Conservation (phyloP, 306 rosid species). For the Biancaea sappan region DNA sequence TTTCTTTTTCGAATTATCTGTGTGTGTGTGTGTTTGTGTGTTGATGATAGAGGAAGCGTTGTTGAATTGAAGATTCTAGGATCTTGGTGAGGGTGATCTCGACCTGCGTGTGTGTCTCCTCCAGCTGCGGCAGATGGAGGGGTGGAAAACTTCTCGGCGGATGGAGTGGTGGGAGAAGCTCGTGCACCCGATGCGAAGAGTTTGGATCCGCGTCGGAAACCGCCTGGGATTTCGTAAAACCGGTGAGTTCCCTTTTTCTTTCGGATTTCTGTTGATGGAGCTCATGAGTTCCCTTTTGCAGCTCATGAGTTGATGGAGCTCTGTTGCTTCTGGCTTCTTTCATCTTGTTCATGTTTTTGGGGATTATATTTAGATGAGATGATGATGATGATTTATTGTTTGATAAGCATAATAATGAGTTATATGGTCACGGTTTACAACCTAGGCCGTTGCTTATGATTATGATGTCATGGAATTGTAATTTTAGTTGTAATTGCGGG, state of each 20-base stretch:
- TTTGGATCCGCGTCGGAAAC: slow-evolving; percentile 46
- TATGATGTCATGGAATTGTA: background rate
- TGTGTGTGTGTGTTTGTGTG: background rate
- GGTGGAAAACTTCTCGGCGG: slow-evolving; percentile 26
- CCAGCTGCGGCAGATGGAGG: slow-evolving; percentile 15
- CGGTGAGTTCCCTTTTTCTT: slow-evolving; percentile 35
- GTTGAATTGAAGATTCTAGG: slow-evolving; percentile 15
- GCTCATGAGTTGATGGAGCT: background rate
- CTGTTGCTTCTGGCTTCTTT: background rate
- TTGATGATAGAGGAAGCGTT: background rate
- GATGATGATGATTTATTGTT: background rate
- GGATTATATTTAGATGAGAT: background rate
- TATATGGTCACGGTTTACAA: background rate
- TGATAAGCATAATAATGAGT: background rate
- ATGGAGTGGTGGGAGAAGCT: slow-evolving; percentile 62
- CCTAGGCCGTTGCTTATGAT: background rate
- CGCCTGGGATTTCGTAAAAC: slow-evolving; percentile 54
- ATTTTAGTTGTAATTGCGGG: background rate
- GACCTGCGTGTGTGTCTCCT: background rate
- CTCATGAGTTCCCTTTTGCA: background rate
- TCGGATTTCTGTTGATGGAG: too few species aligned
- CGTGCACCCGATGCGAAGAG: slow-evolving; percentile 41
- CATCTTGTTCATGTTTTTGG: background rate
- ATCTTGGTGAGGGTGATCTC: slow-evolving; percentile 24
- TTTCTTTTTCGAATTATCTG: background rate